Base-by-base conservation (phyloP, 2,329 filamentous ascomycete genomes). In the Diplocarpon mali region DNA sequence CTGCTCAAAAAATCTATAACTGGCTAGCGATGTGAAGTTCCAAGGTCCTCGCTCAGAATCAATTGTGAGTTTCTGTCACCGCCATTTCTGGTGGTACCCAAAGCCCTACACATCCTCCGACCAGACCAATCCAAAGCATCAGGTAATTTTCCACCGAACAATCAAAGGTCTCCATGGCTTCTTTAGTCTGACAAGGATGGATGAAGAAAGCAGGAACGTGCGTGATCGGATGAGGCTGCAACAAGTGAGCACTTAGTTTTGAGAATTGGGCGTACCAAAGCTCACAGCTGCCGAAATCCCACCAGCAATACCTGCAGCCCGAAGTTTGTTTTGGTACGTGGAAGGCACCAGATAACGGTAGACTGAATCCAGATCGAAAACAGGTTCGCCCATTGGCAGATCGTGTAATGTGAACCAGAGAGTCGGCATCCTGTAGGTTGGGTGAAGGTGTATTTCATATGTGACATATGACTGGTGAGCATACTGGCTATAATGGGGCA, bases 181-280 rank as follows among this genome's bases (percentile, higher is more conserved):
- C 83, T 45, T 83, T 84, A 8, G 92, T 85, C 62, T 85, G 78
- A 66, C 92, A 96, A 17, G 92, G 90, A 67, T 98, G 92, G 56
- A 96, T 74, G 65, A 95, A 95, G 65, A 90, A 95, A 40, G 79
- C 76, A 34, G 88, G 86, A 47, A 80, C 65, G 42, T 83, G 83
- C 46, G 80, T 85, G 47, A 85, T 65, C 42, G 92, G 90, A 70
- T 96, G 88, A 64, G 56, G 59, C 61, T 63, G 41, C 24, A 15
- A 31, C 24, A 8, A 16, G 35, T 36, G 5, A 42, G 34, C 28
- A 27, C 31, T 35, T 37, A 2, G 30, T 14, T 5, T 12, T 9
- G 9, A 40, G 27, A 13, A 8, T 16, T 1, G n/a, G 14, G 10
- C 14, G 14, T 24, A 31, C 27, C 2, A 36, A 17, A 16, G 79